Evolutionary conservation across 805 yeast genomes (phyloP), one percentile per base, ranked within the genome.

Genomic region (Candida incommunis): DNA sequence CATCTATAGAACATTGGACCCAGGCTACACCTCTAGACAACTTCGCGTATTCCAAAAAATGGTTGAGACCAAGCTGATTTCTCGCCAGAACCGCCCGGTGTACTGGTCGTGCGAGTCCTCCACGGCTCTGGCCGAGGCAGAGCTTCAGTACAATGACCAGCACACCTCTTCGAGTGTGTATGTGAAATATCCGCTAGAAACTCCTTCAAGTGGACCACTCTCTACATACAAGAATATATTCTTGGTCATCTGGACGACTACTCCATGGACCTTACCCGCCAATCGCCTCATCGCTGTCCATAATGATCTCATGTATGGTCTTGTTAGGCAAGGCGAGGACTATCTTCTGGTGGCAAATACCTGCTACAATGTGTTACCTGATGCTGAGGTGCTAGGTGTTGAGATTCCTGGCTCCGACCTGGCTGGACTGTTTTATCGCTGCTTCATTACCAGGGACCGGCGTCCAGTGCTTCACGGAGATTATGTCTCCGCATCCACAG

Each of bases 111-210:
- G 90, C 50, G 96, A 88, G 56, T 84, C 95, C 2, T 74, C 76
- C 46, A 88, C 98, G 0, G 97, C 97, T 0, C 66, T 92, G 50
- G 98, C 98, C 0, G 99, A 92, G 62, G 90, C 96, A 20, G 99
- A 92, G 60, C 69, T 92, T 46, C 96, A 90, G 57, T 92, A 92
- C 61, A 82, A 82, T 43, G 40, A 20, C 7, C 22, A 35, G 13
- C 21, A 45, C 41, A 41, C 23, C 5, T 46, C 48, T 22, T 43
- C 48, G 3, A 46, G 52, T 2, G 46, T 46, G 3, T 49, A 47
- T 23, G 41, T 47, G 22, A 41, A 41, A 2, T 50, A 51, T 47
- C 45, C 49, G 1, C 37, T 56, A 4, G 26, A 27, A 4, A 45
- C 20, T 2, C 11, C 2, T n/a, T 23, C 23, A 5, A 42, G 42